Conservation (phyloP, 2,329 filamentous ascomycete genomes). For the Talaromyces sp. region DNA sequence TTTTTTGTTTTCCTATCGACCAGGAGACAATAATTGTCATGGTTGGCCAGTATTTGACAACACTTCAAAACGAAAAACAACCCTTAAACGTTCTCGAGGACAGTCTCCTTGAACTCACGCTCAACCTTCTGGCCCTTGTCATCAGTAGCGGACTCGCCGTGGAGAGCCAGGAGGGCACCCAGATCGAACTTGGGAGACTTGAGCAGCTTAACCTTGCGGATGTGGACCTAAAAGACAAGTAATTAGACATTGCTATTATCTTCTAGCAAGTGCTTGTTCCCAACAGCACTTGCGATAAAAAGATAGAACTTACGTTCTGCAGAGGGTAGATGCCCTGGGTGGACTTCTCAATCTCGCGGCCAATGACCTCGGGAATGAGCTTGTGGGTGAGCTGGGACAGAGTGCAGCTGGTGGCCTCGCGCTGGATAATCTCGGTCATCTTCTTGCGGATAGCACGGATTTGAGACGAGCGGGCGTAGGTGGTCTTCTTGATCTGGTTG, state of each 20-base stretch:
- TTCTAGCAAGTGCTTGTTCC: not conserved
- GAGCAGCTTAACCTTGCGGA: constrained; percentile 99
- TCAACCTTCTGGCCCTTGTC: constrained; percentile 98
- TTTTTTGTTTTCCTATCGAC: constrained; percentile 31
- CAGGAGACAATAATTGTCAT: constrained; percentile 30
- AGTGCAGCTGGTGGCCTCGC: constrained; percentile 92
- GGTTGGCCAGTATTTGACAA: constrained; percentile 76
- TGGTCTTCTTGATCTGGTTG: constrained; percentile 99
- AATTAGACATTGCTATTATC: not conserved
- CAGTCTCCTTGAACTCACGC: constrained; percentile 98
- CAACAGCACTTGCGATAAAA: not conserved
- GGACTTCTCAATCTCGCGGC: constrained; percentile 99
- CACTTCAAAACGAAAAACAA: constrained; percentile 63
- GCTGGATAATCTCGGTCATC: constrained; percentile 99
- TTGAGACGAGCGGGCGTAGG: constrained; percentile 95
- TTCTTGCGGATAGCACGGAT: constrained; percentile 98
- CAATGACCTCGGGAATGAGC: constrained; percentile 99
- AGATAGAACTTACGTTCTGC: constrained; percentile 79
- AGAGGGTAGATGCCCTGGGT: constrained; percentile 99
- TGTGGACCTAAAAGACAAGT: constrained; percentile 75
- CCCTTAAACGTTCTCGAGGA: constrained; percentile 88
- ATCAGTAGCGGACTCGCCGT: constrained; percentile 95
- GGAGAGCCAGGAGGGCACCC: constrained; percentile 90
- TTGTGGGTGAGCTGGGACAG: constrained; percentile 96
- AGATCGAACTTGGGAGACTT: constrained; percentile 99